Conservation (phyloP, 345 rosid species). For the Capsella bursapastoris region DNA sequence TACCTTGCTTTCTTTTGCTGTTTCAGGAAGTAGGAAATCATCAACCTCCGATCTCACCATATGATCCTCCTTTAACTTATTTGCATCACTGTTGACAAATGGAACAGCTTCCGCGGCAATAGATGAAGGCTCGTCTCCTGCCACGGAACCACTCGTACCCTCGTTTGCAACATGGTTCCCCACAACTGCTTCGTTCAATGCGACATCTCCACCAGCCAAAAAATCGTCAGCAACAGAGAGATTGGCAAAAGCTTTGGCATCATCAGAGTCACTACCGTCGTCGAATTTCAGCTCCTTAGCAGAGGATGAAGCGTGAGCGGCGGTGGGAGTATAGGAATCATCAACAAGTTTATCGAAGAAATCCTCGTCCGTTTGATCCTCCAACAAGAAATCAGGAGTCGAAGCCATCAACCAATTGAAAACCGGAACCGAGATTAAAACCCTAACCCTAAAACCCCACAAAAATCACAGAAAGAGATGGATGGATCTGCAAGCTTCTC, state of each 20-base stretch:
- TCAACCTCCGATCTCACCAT: constrained; percentile 43
- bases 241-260: constrained; percentile 63
- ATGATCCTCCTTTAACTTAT: constrained; percentile 35
- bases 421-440: constrained; percentile 13
- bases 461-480: constrained; percentile 33
- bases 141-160: constrained; percentile 32
- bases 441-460: constrained; percentile 36
- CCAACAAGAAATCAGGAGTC: constrained; percentile 77
- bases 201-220: constrained; percentile 42
- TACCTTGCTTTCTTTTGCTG: constrained; percentile 28
- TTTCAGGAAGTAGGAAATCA: constrained; percentile 26
- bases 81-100: constrained; percentile 27
- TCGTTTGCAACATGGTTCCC: constrained; percentile 38
- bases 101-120: constrained; percentile 38
- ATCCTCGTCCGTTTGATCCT: constrained; percentile 98
- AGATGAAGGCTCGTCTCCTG: constrained; percentile 29
- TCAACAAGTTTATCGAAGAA: constrained; percentile 94
- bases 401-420: constrained; percentile 63
- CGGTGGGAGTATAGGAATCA: constrained; percentile 50
- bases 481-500: constrained; percentile 38
- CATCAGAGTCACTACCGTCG: constrained; percentile 62
- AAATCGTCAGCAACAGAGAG: constrained; percentile 51
- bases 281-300: constrained; percentile 36
- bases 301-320: constrained; percentile 31
- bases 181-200: constrained; percentile 31